Evolutionary conservation across 2,329 filamentous ascomycete genomes (phyloP).

Genomic region (Neonectria faginata): DNA sequence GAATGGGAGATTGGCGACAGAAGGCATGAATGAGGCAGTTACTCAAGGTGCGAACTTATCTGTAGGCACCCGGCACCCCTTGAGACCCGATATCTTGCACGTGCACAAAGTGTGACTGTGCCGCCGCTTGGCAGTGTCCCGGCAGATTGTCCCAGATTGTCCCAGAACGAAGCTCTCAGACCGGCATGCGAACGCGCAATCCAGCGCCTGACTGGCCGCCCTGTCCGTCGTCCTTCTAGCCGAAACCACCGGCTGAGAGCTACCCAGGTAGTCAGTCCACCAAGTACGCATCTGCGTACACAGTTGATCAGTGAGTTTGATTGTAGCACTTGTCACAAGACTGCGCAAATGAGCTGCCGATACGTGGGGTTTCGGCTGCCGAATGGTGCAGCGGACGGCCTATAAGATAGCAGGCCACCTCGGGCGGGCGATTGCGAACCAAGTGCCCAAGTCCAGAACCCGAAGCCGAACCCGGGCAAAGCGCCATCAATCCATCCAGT

Average conservation of each 20-base stretch:
- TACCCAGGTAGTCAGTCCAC: too few species aligned
- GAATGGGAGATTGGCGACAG: conserved; percentile 16
- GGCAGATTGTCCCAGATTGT: neutral
- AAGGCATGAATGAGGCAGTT: conserved; percentile 11
- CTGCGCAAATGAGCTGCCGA: conserved; percentile 30
- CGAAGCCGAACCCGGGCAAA: neutral
- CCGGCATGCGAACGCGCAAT: conserved; percentile 12
- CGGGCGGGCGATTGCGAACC: conserved; percentile 25
- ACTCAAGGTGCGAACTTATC: neutral
- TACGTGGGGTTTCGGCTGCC: conserved; percentile 25
- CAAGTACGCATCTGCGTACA: conserved; percentile 1
- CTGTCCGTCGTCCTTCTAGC: neutral
- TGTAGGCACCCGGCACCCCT: conserved; percentile 2
- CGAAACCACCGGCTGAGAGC: neutral
- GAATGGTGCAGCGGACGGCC: conserved; percentile 1
- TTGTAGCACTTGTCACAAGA: conserved; percentile 13
- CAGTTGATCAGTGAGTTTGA: neutral
- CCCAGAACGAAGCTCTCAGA: neutral
- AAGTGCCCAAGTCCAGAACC: neutral
- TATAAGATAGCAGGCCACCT: neutral
- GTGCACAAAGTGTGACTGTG: conserved; percentile 18
- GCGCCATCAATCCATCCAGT: conserved; percentile 2
- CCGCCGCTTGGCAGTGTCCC: neutral
- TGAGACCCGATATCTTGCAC: conserved; percentile 12
- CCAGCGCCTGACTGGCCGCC: conserved; percentile 5